phyloP scores from a whole-genome alignment of 2,329 filamentous ascomycete genomes.

The Berkeleyomyces rouxiae region DNA sequence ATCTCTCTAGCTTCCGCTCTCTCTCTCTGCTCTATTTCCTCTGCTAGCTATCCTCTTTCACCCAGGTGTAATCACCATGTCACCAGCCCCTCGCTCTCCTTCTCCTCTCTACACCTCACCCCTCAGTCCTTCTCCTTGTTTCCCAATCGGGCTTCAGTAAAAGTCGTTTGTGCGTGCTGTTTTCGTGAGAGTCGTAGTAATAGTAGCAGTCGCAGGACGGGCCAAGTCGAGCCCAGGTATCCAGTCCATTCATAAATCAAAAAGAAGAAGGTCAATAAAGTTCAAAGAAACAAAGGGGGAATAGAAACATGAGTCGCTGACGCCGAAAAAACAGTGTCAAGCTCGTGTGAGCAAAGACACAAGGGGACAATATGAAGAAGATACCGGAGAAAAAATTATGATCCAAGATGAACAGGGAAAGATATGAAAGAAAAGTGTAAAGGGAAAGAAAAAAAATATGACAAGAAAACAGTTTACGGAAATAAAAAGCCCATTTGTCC shows the following conservation, averaged over 20 bases:
- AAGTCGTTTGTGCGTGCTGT: constrained; percentile 8
- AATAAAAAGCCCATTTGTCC: background rate
- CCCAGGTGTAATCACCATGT: background rate
- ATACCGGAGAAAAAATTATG: constrained; percentile 22
- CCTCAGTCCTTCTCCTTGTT: background rate
- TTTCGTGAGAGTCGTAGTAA: constrained; percentile 5
- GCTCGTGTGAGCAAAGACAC: constrained; percentile 48
- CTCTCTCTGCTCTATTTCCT: background rate
- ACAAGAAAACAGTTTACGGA: constrained; percentile 4
- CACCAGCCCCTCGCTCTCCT: background rate
- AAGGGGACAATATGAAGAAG: constrained; percentile 39
- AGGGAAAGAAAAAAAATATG: constrained; percentile 7
- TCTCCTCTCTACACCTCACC: background rate
- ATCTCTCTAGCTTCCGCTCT: constrained; percentile 5
- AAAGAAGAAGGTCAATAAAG: constrained; percentile 5
- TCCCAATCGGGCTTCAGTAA: background rate
- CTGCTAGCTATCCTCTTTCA: background rate
- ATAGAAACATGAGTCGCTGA: constrained; percentile 16
- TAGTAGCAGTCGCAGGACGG: background rate
- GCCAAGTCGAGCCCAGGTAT: background rate
- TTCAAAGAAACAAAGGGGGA: constrained; percentile 5
- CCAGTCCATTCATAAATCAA: background rate
- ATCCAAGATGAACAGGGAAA: constrained; percentile 6
- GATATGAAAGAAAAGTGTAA: constrained; percentile 3
- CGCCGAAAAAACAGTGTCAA: constrained; percentile 3